These are phyloP conservation scores for Strombidium stylifer DNA, from an alignment of 73 alveolate species.

Conservation along the genomic window DNA sequence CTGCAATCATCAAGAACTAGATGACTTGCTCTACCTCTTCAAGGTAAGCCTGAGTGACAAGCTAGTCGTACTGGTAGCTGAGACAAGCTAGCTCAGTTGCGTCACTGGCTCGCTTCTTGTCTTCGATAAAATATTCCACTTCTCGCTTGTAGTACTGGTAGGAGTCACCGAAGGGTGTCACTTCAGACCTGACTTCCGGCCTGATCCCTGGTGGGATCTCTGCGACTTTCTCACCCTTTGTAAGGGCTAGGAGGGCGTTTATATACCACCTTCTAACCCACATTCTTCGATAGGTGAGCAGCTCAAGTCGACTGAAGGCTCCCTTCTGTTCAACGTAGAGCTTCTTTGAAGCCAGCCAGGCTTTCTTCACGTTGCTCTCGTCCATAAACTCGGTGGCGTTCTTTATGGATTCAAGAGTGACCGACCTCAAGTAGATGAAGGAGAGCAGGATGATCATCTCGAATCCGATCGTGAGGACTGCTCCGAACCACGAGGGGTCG, in stretches of 20 bases:
- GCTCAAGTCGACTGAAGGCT: conserved; percentile 3
- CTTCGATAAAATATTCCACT: no score
- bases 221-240: conserved; percentile 25
- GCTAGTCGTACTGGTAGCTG: no score
- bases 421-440: conserved; percentile 39
- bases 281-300: conserved; percentile 22
- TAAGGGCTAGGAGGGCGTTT: neutral
- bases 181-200: conserved; percentile 15
- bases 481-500: conserved; percentile 59
- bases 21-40: conserved; percentile 60
- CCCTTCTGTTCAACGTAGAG: conserved; percentile 32
- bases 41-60: conserved; percentile 27
- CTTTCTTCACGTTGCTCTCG: conserved; percentile 43
- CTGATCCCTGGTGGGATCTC: conserved; percentile 21
- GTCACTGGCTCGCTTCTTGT: no score
- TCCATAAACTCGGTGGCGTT: conserved; percentile 44
- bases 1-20: conserved; percentile 44
- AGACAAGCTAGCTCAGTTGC: no score
- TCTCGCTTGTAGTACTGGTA: no score
- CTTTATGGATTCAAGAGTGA: conserved; percentile 47
- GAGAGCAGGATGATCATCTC: conserved; percentile 49
- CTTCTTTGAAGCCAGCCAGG: conserved; percentile 68
- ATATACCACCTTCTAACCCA: conserved; percentile 26
- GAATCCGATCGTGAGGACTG: conserved; percentile 43
- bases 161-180: conserved; percentile 18